Percentiles rank a stretch among this genome's conserved stretches.
Conservation (phyloP, 2,329 filamentous ascomycete species). For the Diaporthe sp. region DNA sequence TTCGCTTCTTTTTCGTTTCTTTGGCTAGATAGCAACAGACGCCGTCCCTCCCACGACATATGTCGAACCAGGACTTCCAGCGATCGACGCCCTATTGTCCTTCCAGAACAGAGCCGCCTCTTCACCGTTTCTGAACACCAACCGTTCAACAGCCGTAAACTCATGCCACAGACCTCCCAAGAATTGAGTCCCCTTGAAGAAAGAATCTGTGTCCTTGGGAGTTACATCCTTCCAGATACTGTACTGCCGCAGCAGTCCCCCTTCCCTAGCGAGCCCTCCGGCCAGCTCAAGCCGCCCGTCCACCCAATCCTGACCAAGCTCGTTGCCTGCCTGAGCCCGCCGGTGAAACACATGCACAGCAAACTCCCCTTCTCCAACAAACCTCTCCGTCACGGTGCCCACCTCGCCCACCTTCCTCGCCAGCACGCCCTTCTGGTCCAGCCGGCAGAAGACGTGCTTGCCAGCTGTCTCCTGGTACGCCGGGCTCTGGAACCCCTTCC, state of each 20-base stretch:
- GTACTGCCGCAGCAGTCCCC: not conserved
- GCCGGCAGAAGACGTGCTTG: conserved; percentile 22
- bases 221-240: conserved; percentile 2
- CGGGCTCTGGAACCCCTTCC: conserved; percentile 30
- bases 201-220: not conserved
- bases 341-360: conserved; percentile 2
- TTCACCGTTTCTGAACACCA: not conserved
- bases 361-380: conserved; percentile 1
- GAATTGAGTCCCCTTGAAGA: conserved; percentile 7
- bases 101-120: conserved; percentile 4
- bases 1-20: not conserved
- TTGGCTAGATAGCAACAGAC: not conserved
- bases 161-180: not conserved
- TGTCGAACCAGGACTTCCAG: not conserved
- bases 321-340: not conserved
- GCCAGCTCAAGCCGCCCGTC: not conserved
- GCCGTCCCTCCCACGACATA: not conserved
- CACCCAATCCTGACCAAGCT: not conserved
- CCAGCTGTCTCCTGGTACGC: conserved; percentile 21
- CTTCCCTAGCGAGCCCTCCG: not conserved
- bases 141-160: conserved; percentile 6
- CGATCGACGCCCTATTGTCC: not conserved
- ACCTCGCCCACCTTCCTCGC: conserved; percentile 10
- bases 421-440: conserved; percentile 16
- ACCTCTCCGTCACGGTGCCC: not conserved